Evolutionary conservation across 1,284 basidiomycete species (phyloP).

Genomic region (Schizophyllum commune): DNA sequence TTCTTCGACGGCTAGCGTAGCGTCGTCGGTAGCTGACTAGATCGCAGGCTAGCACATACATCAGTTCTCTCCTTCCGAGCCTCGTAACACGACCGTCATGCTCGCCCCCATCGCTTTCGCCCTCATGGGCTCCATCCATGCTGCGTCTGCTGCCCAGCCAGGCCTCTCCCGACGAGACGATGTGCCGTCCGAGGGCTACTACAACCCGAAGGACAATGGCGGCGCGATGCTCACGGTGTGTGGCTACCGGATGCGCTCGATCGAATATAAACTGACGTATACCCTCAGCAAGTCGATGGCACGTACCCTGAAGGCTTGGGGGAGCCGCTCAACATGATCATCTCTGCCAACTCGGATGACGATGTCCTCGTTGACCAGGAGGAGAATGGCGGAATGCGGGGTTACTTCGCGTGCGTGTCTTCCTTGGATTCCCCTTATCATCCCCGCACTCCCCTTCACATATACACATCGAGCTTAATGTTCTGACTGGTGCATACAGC

Average conservation of each 20-base stretch:
- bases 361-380: slow-evolving; percentile 60
- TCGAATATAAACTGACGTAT: background rate
- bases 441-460: no score
- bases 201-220: slow-evolving; percentile 26
- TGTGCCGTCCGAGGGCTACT: slow-evolving; percentile 23
- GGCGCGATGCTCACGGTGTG: slow-evolving; percentile 37
- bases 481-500: slow-evolving; percentile 15
- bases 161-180: background rate
- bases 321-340: slow-evolving; percentile 85
- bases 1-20: no score
- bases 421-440: background rate
- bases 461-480: background rate
- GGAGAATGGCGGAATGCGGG: slow-evolving; percentile 67
- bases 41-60: no score
- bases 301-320: slow-evolving; percentile 73
- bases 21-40: no score
- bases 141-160: background rate
- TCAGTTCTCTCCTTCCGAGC: no score
- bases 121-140: background rate
- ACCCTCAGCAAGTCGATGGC: slow-evolving; percentile 34
- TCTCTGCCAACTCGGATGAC: slow-evolving; percentile 75
- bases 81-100: background rate
- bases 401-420: slow-evolving; percentile 52
- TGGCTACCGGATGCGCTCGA: background rate
- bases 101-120: background rate